Percentiles rank a stretch among this genome's conserved stretches.
Evolutionary conservation across 257 asterid genomes (phyloP).

Genomic region (Mitragyna speciosa): DNA sequence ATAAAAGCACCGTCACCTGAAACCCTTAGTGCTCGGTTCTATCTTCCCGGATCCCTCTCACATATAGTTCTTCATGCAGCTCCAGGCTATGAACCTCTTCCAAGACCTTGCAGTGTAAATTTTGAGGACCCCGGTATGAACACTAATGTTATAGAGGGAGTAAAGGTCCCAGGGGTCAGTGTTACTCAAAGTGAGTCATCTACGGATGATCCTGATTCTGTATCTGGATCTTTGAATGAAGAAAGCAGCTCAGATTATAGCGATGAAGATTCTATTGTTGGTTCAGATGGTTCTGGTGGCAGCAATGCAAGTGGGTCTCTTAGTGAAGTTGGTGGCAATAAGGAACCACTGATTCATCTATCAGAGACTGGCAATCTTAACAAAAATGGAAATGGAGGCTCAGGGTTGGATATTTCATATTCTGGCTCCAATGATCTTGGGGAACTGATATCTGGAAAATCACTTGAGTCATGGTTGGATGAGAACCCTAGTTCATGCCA

Average conservation of each 20-base stretch:
- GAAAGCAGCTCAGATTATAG: slow-evolving; percentile 71
- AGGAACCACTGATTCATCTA: slow-evolving; percentile 61
- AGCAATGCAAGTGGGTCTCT: slow-evolving; percentile 44
- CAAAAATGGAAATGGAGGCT: slow-evolving; percentile 33
- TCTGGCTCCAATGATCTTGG: slow-evolving; percentile 54
- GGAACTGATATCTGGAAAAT: slow-evolving; percentile 69
- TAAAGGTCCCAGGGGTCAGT: slow-evolving; percentile 27
- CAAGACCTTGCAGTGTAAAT: slow-evolving; percentile 75
- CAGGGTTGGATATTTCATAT: slow-evolving; percentile 30
- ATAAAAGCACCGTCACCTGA: slow-evolving; percentile 44
- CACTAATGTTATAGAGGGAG: slow-evolving; percentile 29
- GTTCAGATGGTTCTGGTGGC: slow-evolving; percentile 50
- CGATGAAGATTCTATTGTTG: slow-evolving; percentile 58
- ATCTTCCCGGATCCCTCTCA: slow-evolving; percentile 98
- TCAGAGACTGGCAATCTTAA: slow-evolving; percentile 61
- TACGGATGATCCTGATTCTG: slow-evolving; percentile 53
- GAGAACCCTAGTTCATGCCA: slow-evolving; percentile 60
- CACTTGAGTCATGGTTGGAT: slow-evolving; percentile 91
- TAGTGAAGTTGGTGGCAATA: slow-evolving; percentile 43
- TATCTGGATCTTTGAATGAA: slow-evolving; percentile 72
- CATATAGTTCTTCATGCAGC: slow-evolving; percentile 99
- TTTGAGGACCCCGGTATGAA: slow-evolving; percentile 38
- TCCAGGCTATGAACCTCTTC: slow-evolving; percentile 98
- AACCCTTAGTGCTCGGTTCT: slow-evolving; percentile 61
- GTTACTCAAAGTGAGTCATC: slow-evolving; percentile 41